Evolutionary conservation across 2,329 filamentous ascomycete genomes (phyloP), one percentile per base, ranked within the genome.

Genomic region (Nemania sp.): DNA sequence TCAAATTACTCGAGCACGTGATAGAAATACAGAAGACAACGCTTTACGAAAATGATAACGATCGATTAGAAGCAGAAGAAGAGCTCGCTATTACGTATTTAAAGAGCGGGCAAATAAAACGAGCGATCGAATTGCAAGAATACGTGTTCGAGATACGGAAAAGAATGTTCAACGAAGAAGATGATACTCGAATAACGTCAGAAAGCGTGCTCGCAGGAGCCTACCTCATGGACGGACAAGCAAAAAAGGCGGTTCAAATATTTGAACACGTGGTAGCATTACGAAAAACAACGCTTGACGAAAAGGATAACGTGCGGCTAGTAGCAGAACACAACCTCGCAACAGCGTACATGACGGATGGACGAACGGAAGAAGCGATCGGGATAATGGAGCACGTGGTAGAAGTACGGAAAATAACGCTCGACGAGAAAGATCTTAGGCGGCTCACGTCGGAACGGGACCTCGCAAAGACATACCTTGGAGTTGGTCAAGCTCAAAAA

Each of bases 311-410:
- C 5, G 12, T 6, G 20, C 48, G 48, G 17, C 22, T 51, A 6
- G 14, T 17, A n/a, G 43, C 39, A 3, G 39, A 51, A 37, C 40
- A 51, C 3, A 8, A 1, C 17, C 49, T 52, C 12, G 40, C 40
- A n/a, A 8, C 5, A 1, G 40, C 48, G 3, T 50, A 50, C 20
- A 9, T 39, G 12, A 2, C 17, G 12, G 22, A 42, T n/a, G 11
- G 39, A 8, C 47, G 37, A 17, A 17, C 22, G 8, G 7, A 42
- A 6, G 8, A 42, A 2, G 51, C 44, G 4, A 44, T 49, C 5
- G 23, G 23, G n/a, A 28, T 43, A 7, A 15, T 53, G n/a, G 39
- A 54, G 19, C 33, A 42, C 28, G 39, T 50, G n/a, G 37, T 42
- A 5, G 12, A 6, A 9, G 17, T 52, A 23, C 0, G 20, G 31